phyloP scores from a whole-genome alignment of 2,329 filamentous ascomycete genomes.

The Zymoseptoria pseudotritici region DNA sequence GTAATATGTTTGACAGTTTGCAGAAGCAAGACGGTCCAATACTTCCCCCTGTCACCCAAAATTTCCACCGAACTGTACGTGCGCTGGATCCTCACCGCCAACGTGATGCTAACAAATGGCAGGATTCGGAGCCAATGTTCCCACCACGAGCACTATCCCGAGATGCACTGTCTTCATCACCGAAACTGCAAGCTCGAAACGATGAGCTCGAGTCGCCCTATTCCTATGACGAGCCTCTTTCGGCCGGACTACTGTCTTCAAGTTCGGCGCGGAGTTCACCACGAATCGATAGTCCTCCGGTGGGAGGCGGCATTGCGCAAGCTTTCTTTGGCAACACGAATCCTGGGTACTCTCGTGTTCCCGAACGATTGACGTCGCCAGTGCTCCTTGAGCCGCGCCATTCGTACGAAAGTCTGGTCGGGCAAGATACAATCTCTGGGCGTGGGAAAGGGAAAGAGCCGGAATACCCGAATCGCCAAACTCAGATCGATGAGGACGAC shows the following conservation, averaged over 20 bases:
- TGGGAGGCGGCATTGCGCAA: constrained; percentile 16
- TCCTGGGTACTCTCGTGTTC: constrained; percentile 25
- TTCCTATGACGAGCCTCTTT: constrained; percentile 24
- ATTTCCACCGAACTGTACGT: constrained; percentile 17
- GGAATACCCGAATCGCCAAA: constrained; percentile 18
- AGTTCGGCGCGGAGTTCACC: constrained; percentile 25
- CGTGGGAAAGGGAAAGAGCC: constrained; percentile 15
- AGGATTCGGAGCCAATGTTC: constrained; percentile 29
- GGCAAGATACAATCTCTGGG: constrained; percentile 12
- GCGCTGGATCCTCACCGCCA: background rate
- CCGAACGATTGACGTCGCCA: constrained; percentile 24
- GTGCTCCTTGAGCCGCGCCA: constrained; percentile 17
- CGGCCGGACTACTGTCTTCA: constrained; percentile 24
- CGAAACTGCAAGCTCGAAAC: constrained; percentile 12
- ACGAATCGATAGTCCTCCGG: constrained; percentile 17
- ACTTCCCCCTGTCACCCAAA: constrained; percentile 14
- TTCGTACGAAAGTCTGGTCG: constrained; percentile 12
- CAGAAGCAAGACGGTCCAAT: constrained; percentile 18
- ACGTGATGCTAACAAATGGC: constrained; percentile 12
- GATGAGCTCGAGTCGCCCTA: constrained; percentile 26
- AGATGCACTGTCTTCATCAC: constrained; percentile 21
- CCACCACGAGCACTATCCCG: constrained; percentile 28
- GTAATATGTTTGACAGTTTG: constrained; percentile 31
- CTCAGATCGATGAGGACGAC: constrained; percentile 23
- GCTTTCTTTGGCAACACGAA: constrained; percentile 24